These are phyloP conservation scores for Neofusicoccum sp. DNA, from an alignment of 2,329 filamentous ascomycete genomes.

Conservation along the genomic window DNA sequence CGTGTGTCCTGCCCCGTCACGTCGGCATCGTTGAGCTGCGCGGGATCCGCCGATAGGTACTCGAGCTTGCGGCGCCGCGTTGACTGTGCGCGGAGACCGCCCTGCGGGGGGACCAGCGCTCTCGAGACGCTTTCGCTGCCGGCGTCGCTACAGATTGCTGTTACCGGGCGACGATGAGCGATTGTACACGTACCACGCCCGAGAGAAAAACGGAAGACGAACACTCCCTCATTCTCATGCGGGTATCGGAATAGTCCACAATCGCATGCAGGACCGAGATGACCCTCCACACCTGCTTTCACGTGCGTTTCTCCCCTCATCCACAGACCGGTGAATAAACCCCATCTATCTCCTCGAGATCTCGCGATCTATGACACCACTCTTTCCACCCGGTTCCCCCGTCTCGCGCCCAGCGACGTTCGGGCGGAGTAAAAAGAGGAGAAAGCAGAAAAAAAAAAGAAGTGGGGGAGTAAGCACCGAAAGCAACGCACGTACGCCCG, in stretches of 20 bases:
- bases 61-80: neutral
- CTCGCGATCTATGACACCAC: slow-evolving; percentile 10
- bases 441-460: neutral
- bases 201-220: neutral
- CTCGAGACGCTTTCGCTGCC: neutral
- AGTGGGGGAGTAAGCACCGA: neutral
- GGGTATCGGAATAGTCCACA: neutral
- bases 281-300: neutral
- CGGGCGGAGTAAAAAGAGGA: neutral
- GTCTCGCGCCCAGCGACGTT: slow-evolving; percentile 5
- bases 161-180: neutral
- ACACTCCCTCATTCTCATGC: neutral
- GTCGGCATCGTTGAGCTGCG: neutral
- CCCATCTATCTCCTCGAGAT: neutral
- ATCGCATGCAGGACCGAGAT: neutral
- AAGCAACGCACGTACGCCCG: slow-evolving; percentile 1
- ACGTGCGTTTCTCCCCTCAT: neutral
- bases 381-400: neutral
- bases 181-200: neutral
- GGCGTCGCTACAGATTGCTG: neutral
- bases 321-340: neutral
- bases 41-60: neutral
- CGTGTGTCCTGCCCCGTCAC: neutral
- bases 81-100: neutral
- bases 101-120: neutral